Evolutionary conservation across 371 early-diverging fungal species (phyloP), one percentile per base, ranked within the genome.

Genomic region (Mortierella sp.): DNA sequence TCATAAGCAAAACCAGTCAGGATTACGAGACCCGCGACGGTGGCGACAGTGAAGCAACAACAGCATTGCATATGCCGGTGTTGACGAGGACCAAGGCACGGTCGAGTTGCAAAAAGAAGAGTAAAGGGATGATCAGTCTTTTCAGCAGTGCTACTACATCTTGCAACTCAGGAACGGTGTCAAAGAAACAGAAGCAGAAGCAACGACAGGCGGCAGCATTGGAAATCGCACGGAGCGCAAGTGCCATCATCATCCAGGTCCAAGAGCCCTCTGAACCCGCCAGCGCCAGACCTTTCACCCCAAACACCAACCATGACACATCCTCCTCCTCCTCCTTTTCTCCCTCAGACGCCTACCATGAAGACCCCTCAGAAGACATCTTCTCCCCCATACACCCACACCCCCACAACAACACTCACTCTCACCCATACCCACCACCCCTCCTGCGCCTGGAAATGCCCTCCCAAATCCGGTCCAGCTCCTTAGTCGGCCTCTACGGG

Each of bases 401-500:
- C 28, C 10, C 28, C 14, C 10, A 13, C 60, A 13, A 28, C 74
- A 44, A 44, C 74, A 52, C n/a, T n/a, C n/a, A 55, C 58, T 5
- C 52, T 73, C 38, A 79, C 73, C 1, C 75, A 76, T 7, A 75
- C 76, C n/a, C 74, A 75, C 14, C 75, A 76, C 28, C 79, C 77
- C 2, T 63, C 9, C 55, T 75, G 11, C 75, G 72, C 7, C 72
- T 77, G 21, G 78, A 82, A 19, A 75, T 55, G 75, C 70, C 38
- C 1, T 26, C 68, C 4, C 38, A 45, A 14, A 71, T 57, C 19
- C 52, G 73, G 1, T 81, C 81, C 6, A 73, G 74, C 26, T 83
- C 83, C 3, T 34, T 83, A 28, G 65, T 83, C 50, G 79, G 76
- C 4, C 74, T 83, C n/a, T 83, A 79, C 71, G 83, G 79, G 14